Conservation (phyloP, 208 protist genomes). For the Vickermania spadyakhi region DNA sequence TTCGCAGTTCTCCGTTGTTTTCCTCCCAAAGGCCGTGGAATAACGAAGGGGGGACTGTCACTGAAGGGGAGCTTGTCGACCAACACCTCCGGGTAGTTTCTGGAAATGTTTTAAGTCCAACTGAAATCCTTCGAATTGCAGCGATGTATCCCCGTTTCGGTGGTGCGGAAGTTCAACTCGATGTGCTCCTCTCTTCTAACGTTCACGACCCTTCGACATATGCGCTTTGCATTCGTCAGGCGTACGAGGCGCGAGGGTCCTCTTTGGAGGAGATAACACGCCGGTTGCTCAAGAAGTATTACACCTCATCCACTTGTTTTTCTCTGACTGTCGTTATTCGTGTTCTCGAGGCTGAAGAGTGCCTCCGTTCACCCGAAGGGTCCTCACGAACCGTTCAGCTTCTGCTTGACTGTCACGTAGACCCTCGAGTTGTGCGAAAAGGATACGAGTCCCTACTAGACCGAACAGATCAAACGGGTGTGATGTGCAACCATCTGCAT, state of each 20-base stretch:
- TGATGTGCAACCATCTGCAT: slow-evolving; percentile 23
- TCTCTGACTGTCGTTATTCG: slow-evolving; percentile 59
- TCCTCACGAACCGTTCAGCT: slow-evolving; percentile 41
- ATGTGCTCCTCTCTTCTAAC: slow-evolving; percentile 44
- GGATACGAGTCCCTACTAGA: slow-evolving; percentile 51
- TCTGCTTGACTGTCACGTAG: slow-evolving; percentile 53
- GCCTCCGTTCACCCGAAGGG: slow-evolving; percentile 24
- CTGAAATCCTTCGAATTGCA: slow-evolving; percentile 46
- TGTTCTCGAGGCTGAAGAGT: slow-evolving; percentile 50
- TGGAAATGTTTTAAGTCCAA: slow-evolving; percentile 37
- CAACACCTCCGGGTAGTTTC: slow-evolving; percentile 58
- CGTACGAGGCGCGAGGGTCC: slow-evolving; percentile 33
- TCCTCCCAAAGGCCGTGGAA: slow-evolving; percentile 23
- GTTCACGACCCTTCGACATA: slow-evolving; percentile 51
- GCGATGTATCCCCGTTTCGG: slow-evolving; percentile 75
- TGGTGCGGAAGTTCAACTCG: slow-evolving; percentile 80
- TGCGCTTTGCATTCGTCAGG: slow-evolving; percentile 41
- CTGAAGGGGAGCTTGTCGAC: slow-evolving; percentile 55
- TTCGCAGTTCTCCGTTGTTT: slow-evolving; percentile 44
- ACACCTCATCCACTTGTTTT: slow-evolving; percentile 30
- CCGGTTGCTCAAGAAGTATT: slow-evolving; percentile 50
- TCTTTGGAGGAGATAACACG: slow-evolving; percentile 42
- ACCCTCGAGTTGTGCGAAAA: slow-evolving; percentile 53
- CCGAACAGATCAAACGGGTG: slow-evolving; percentile 27
- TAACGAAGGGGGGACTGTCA: slow-evolving; percentile 34